Evolutionary conservation across 1,139 yeast species (phyloP).

Genomic region (Groenewaldozyma auringiensis): DNA sequence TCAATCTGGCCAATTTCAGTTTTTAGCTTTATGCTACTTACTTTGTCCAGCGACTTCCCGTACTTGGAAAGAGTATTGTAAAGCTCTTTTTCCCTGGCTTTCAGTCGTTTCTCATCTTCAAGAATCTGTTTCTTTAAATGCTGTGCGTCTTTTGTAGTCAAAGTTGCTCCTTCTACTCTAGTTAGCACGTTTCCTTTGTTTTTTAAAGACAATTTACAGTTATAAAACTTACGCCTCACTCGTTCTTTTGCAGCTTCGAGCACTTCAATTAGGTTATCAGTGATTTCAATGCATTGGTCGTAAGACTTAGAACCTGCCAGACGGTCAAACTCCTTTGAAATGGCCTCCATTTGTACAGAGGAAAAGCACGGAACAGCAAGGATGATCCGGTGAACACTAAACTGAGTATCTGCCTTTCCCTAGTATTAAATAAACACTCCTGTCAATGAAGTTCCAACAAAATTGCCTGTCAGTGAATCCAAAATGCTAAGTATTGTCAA

Average conservation of each 20-base stretch:
- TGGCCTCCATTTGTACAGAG: slow-evolving; percentile 26
- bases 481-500: too few relatives aligned
- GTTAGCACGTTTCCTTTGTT: background rate
- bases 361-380: too few relatives aligned
- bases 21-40: slow-evolving; percentile 14
- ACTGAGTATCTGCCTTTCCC: too few relatives aligned
- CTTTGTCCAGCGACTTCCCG: slow-evolving; percentile 30
- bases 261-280: slow-evolving; percentile 24
- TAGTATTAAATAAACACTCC: too few relatives aligned
- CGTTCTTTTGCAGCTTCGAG: slow-evolving; percentile 22
- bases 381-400: too few relatives aligned
- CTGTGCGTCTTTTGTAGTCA: background rate
- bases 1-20: background rate
- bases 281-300: slow-evolving; percentile 24
- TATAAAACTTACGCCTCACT: slow-evolving; percentile 1
- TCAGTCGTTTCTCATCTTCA: slow-evolving; percentile 9
- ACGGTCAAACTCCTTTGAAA: slow-evolving; percentile 24
- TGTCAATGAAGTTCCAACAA: too few relatives aligned
- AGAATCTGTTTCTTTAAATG: slow-evolving; percentile 2
- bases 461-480: too few relatives aligned
- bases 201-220: background rate
- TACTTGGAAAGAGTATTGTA: slow-evolving; percentile 27
- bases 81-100: slow-evolving; percentile 27
- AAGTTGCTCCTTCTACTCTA: background rate
- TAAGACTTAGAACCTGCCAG: slow-evolving; percentile 25